Percentiles rank a stretch among this genome's conserved stretches.
Conservation (phyloP, 768 basidiomycete species). For the Nidularia sp. region DNA sequence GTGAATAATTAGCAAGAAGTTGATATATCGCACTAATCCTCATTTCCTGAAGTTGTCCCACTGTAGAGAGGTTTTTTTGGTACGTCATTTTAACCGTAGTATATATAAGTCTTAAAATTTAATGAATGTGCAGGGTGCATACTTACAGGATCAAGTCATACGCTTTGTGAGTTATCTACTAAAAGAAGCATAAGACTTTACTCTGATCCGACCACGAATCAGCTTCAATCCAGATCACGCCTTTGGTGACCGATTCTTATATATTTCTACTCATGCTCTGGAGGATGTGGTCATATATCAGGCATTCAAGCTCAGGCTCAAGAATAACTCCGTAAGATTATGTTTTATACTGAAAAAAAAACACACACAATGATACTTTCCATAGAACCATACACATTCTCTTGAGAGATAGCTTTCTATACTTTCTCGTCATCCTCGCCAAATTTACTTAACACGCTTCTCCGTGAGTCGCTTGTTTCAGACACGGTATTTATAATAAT, state of each 20-base stretch:
- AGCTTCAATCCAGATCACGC: slow-evolving; percentile 13
- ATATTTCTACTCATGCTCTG: slow-evolving; percentile 13
- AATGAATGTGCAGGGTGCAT: not conserved
- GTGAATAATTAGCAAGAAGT: not conserved
- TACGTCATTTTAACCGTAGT: not conserved
- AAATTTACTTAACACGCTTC: slow-evolving; percentile 12
- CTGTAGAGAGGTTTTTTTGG: not conserved
- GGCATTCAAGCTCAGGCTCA: slow-evolving; percentile 6
- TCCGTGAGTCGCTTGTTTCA: slow-evolving; percentile 8
- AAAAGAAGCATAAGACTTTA: not conserved
- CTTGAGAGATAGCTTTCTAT: slow-evolving; percentile 12
- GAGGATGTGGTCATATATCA: slow-evolving; percentile 10
- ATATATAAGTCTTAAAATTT: not conserved
- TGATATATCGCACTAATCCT: not conserved
- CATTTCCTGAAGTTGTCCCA: not conserved
- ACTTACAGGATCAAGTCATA: not conserved
- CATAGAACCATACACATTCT: slow-evolving; percentile 11
- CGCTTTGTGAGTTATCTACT: slow-evolving; percentile 5
- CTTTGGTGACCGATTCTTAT: slow-evolving; percentile 9
- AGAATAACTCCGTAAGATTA: not conserved
- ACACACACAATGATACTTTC: not conserved
- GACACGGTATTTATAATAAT: not conserved
- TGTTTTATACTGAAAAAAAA: not conserved
- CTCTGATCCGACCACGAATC: not conserved
- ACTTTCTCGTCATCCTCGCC: slow-evolving; percentile 13